Percentiles rank a stretch among this genome's conserved stretches.
These are phyloP conservation scores for Verticillium tricorpus DNA, from an alignment of 2,329 filamentous ascomycete genomes.

Conservation along the genomic window DNA sequence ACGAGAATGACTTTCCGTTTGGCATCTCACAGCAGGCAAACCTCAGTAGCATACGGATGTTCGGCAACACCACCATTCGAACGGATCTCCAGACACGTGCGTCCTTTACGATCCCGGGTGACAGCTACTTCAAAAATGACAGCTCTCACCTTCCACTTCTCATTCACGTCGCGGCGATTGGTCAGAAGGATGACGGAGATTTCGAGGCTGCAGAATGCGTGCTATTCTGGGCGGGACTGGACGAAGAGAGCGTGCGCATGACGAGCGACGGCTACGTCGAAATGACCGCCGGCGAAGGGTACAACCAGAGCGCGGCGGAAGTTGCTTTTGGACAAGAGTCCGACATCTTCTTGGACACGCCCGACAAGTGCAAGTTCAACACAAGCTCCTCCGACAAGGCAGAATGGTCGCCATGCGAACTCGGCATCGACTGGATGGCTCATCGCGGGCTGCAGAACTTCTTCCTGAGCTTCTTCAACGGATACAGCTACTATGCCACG, in stretches of 20 bases:
- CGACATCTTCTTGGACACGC: neutral
- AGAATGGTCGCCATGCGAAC: neutral
- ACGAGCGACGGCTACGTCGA: neutral
- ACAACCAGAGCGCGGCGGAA: neutral
- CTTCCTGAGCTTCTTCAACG: neutral
- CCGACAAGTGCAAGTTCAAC: neutral
- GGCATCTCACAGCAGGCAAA: neutral
- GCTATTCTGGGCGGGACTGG: neutral
- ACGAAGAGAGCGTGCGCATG: neutral
- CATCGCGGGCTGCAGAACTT: neutral
- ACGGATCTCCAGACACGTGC: neutral
- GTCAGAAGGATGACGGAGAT: neutral
- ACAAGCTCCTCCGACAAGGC: neutral
- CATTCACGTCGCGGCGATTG: neutral
- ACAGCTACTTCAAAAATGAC: neutral
- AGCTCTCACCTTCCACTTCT: neutral
- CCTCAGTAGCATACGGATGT: neutral
- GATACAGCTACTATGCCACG: neutral
- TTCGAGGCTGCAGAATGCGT: neutral
- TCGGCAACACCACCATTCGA: neutral
- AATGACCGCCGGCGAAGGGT: neutral
- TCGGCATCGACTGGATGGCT: neutral
- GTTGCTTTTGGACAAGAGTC: neutral
- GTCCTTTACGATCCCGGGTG: neutral
- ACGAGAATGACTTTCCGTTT: neutral